Evolutionary conservation across 2,329 filamentous ascomycete species (phyloP).

Genomic region (Xylariaceae sp.): DNA sequence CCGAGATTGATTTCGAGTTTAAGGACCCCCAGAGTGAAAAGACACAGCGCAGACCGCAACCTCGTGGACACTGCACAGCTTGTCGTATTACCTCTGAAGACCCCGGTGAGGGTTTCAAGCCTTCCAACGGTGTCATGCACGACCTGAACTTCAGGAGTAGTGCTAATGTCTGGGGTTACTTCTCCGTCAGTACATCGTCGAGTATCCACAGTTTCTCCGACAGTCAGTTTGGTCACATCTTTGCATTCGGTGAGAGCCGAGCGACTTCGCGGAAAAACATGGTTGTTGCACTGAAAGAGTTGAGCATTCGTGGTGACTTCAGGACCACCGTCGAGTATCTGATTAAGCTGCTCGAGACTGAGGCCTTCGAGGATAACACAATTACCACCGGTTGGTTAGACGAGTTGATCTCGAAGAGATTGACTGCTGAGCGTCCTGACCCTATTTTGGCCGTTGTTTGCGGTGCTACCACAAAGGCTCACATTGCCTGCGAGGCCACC

Average conservation of each 20-base stretch:
- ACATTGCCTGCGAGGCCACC: conserved; percentile 87
- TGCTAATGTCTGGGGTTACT: conserved; percentile 99
- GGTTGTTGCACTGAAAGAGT: conserved; percentile 95
- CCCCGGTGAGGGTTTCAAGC: conserved; percentile 98
- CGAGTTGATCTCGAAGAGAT: conserved; percentile 94
- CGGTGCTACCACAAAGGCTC: conserved; percentile 90
- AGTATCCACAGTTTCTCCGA: conserved; percentile 99
- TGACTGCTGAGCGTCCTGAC: conserved; percentile 93
- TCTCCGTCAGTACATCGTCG: conserved; percentile 93
- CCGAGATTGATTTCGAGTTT: conserved; percentile 95
- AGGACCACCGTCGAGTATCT: conserved; percentile 97
- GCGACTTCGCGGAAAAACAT: conserved; percentile 97
- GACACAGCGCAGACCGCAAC: conserved; percentile 81
- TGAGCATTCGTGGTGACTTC: conserved; percentile 99
- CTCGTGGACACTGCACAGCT: conserved; percentile 95
- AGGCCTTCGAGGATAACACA: conserved; percentile 97
- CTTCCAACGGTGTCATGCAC: conserved; percentile 97
- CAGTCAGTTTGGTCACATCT: conserved; percentile 98
- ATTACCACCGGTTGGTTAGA: conserved; percentile 99
- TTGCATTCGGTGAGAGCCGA: conserved; percentile 97
- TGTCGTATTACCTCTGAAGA: conserved; percentile 99
- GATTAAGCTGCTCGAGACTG: conserved; percentile 97
- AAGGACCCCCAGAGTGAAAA: conserved; percentile 75
- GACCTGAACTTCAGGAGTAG: conserved; percentile 98
- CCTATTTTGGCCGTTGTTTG: conserved; percentile 90